A percentile compares a stretch with the other conserved stretches of the same genome.
Evolutionary conservation across 345 rosid genomes (phyloP).

Genomic region (Crucihimalaya himalaica): DNA sequence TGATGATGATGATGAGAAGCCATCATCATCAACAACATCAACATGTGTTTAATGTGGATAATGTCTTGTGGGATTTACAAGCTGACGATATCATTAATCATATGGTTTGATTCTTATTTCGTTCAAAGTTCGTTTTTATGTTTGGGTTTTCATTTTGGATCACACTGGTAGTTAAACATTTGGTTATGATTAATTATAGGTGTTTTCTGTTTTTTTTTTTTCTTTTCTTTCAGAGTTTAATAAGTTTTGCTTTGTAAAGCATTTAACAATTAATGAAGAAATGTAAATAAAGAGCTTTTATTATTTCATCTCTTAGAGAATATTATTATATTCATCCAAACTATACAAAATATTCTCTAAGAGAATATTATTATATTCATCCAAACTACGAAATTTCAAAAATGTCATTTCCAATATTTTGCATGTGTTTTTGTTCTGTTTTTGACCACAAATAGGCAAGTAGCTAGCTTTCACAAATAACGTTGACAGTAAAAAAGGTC

Average conservation of each 20-base stretch:
- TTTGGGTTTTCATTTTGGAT: slow-evolving; percentile 14
- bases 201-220: slow-evolving; percentile 18
- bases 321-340: background rate
- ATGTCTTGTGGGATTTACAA: slow-evolving; percentile 81
- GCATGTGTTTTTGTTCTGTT: too few relatives aligned
- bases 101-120: slow-evolving; percentile 42
- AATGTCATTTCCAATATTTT: background rate
- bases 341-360: background rate
- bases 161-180: slow-evolving; percentile 14
- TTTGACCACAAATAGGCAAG: too few relatives aligned
- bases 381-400: too few relatives aligned
- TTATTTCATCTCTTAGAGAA: background rate
- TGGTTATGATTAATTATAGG: slow-evolving; percentile 26
- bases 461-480: too few relatives aligned
- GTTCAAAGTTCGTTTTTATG: background rate
- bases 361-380: background rate
- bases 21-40: slow-evolving; percentile 44
- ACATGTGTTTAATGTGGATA: slow-evolving; percentile 65
- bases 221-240: background rate
- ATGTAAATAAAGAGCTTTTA: slow-evolving; percentile 9
- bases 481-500: too few relatives aligned
- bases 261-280: slow-evolving; percentile 17
- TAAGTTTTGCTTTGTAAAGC: slow-evolving; percentile 18
- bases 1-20: slow-evolving; percentile 30
- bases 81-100: slow-evolving; percentile 75